Conservation (phyloP, 495 filamentous ascomycete genomes). For the Diplogelasinospora grovesii region DNA sequence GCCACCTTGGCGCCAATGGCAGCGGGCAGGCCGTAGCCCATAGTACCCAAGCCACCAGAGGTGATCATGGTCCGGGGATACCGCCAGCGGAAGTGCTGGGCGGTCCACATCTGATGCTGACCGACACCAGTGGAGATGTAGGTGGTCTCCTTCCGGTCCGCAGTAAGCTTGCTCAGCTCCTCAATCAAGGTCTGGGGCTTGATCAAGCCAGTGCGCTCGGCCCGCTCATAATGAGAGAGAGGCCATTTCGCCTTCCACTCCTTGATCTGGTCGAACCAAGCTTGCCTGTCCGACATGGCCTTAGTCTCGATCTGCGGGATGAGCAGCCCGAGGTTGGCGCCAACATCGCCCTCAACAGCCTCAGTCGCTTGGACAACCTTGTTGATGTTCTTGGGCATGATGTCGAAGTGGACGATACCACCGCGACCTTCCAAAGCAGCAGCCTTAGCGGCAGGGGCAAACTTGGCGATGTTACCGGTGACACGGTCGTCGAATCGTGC, state of each 20-base stretch:
- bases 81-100: conserved; percentile 89
- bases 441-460: conserved; percentile 59
- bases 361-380: conserved; percentile 79
- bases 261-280: conserved; percentile 83
- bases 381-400: conserved; percentile 84
- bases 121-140: conserved; percentile 89
- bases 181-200: conserved; percentile 86
- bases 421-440: conserved; percentile 65
- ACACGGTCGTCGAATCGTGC: conserved; percentile 76
- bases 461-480: conserved; percentile 56
- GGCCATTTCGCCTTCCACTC: conserved; percentile 85
- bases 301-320: conserved; percentile 58
- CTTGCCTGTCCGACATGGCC: conserved; percentile 55
- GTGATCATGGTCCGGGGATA: conserved; percentile 83
- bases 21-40: conserved; percentile 90
- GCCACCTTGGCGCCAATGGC: conserved; percentile 94
- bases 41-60: conserved; percentile 87
- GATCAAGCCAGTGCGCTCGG: conserved; percentile 62
- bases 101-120: conserved; percentile 97
- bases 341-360: conserved; percentile 69
- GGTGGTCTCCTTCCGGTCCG: conserved; percentile 65
- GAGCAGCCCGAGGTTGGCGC: conserved; percentile 62
- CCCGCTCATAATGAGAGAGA: conserved; percentile 64
- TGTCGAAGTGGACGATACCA: conserved; percentile 76
- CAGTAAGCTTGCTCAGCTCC: conserved; percentile 68